These are phyloP conservation scores for Solanum gracilifrons DNA, from an alignment of 257 asterid genomes.

Conservation along the genomic window DNA sequence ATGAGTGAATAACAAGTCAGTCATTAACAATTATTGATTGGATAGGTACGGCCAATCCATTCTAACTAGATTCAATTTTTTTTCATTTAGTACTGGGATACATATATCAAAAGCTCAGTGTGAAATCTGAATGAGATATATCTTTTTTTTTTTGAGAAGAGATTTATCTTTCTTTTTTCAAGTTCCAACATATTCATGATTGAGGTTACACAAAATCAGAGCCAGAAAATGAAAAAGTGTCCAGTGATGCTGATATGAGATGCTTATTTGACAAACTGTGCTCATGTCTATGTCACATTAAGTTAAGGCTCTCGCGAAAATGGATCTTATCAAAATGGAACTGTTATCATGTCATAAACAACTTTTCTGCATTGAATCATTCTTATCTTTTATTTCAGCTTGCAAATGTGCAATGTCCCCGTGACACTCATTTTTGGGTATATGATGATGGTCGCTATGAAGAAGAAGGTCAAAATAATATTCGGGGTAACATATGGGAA, in stretches of 20 bases:
- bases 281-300: neutral
- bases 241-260: neutral
- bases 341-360: neutral
- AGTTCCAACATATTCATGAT: neutral
- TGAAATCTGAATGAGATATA: neutral
- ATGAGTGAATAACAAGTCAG: neutral
- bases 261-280: neutral
- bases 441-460: constrained; percentile 92
- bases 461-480: constrained; percentile 96
- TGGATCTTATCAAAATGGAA: neutral
- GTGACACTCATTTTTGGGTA: constrained; percentile 96
- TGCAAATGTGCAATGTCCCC: constrained; percentile 93
- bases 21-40: neutral
- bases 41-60: neutral
- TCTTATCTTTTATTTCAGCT: constrained; percentile 31
- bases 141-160: neutral
- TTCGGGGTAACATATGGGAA: constrained; percentile 93
- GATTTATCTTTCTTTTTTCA: neutral
- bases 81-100: neutral
- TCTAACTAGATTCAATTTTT: too few relatives aligned
- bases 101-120: neutral
- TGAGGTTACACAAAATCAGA: neutral
- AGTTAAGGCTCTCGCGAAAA: neutral
- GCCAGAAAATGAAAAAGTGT: neutral
- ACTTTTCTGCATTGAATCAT: neutral